Base-by-base conservation (phyloP, 2,329 filamentous ascomycete genomes). In the Ilyonectria sp. region DNA sequence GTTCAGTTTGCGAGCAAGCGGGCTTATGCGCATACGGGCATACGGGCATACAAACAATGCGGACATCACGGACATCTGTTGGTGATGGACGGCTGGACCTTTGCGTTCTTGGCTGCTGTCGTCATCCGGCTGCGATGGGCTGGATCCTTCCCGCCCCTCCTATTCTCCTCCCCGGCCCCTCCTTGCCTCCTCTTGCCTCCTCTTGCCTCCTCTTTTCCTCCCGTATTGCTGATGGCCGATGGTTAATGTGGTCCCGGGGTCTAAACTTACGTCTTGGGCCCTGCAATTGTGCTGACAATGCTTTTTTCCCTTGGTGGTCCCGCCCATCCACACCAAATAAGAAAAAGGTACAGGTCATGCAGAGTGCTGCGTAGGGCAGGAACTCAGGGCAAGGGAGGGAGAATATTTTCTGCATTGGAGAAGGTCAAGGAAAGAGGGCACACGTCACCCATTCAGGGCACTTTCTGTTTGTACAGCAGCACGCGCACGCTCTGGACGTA, bases 111-210 rank as follows among this genome's bases (percentile, higher is more conserved):
- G 55, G 57, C 63, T 49, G 55, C 62, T 46, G 50, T 44, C 62
- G 62, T 64, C 62, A 64, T 64, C 29, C 40, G 55, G 58, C 46
- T 40, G 58, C 44, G 49, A 47, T 64, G 62, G 62, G 56, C 50
- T 56, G 37, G 57, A 43, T 43, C 53, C 58, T 65, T 61, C 63
- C 58, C 63, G 52, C 57, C 58, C 63, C 58, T 52, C 52, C 43
- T 11, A 26, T 52, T 52, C 46, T 31, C 49, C 29, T n/a, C 29
- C 49, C 37, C 19, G 43, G n/a, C 60, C 29, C 35, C 31, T 43
- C 35, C 3, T 17, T 8, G 19, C 21, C 53, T 52, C 33, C 60
- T 52, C 47, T 52, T 52, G n/a, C 60, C 29, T 23, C 31, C 31
- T 21, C 3, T 17, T 8, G 19, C 21, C 53, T 52, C 33, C 60